phyloP scores from a whole-genome alignment of 23 red algal genomes.

The Gracilariopsis chorda region DNA sequence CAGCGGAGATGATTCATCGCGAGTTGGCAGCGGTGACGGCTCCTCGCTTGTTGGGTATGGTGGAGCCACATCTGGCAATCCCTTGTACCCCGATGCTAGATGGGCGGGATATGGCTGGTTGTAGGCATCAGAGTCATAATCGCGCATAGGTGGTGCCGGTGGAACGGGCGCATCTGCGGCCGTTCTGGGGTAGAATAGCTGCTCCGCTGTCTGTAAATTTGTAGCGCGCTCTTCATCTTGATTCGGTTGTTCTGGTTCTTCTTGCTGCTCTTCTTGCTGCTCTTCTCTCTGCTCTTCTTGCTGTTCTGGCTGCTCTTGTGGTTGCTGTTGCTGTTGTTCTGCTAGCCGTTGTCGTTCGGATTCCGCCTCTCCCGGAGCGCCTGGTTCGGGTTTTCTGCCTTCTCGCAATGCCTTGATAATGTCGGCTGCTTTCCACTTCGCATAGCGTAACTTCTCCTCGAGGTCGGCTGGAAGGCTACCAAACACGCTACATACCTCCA shows the following conservation, averaged over 20 bases:
- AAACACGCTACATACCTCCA: conserved; percentile 77
- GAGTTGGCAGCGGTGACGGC: conserved; percentile 3
- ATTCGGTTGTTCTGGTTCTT: background rate
- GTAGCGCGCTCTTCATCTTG: background rate
- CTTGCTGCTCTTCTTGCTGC: background rate
- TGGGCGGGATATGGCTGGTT: background rate
- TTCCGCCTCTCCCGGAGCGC: conserved; percentile 2
- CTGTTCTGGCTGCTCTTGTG: no score
- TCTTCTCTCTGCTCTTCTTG: no score
- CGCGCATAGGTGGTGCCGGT: conserved; percentile 27
- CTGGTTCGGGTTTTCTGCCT: conserved; percentile 34
- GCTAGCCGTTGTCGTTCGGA: background rate
- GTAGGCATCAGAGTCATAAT: conserved; percentile 1
- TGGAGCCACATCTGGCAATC: background rate
- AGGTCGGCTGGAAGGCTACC: conserved; percentile 28
- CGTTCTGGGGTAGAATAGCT: background rate
- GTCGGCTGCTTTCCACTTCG: conserved; percentile 58
- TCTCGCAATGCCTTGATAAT: conserved; percentile 59
- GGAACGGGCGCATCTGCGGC: background rate
- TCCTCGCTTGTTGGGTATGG: conserved; percentile 14
- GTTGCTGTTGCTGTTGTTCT: no score
- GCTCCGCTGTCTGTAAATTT: background rate
- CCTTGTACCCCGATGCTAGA: no score
- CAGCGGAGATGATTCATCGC: no score
- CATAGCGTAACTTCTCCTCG: conserved; percentile 42